Conservation (phyloP, 495 filamentous ascomycete genomes). For the Tetracladium marchalianum region DNA sequence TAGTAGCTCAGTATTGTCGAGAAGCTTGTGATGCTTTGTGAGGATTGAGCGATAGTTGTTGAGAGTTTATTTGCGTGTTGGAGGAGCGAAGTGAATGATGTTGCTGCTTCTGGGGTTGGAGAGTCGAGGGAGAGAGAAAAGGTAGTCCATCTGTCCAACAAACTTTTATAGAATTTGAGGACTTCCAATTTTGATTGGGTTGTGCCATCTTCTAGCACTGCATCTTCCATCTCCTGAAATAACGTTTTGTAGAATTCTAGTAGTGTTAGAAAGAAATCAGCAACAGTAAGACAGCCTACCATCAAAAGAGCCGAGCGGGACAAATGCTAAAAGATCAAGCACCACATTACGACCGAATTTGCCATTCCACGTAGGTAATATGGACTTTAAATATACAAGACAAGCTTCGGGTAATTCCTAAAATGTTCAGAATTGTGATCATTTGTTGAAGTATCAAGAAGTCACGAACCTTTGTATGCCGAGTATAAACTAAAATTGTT, state of each 20-base stretch:
- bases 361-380: conserved; percentile 62
- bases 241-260: conserved; percentile 41
- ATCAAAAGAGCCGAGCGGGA: conserved; percentile 50
- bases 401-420: conserved; percentile 54
- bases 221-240: conserved; percentile 47
- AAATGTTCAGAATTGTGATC: background rate
- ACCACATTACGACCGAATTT: conserved; percentile 45
- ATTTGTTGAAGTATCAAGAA: background rate
- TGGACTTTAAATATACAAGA: conserved; percentile 50
- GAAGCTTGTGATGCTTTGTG: conserved; percentile 23
- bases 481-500: conserved; percentile 47
- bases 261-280: conserved; percentile 9
- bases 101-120: conserved; percentile 16
- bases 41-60: conserved; percentile 47
- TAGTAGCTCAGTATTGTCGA: conserved; percentile 62
- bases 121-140: conserved; percentile 23
- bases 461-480: conserved; percentile 49
- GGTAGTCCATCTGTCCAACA: conserved; percentile 61
- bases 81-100: conserved; percentile 36
- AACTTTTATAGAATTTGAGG: conserved; percentile 58
- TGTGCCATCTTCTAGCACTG: conserved; percentile 39
- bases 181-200: conserved; percentile 41
- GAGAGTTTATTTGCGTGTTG: conserved; percentile 52
- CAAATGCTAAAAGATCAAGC: conserved; percentile 53
- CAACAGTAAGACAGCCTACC: conserved; percentile 25